These are phyloP conservation scores for Phoma herbarum DNA, from an alignment of 2,329 filamentous ascomycete genomes.

Conservation along the genomic window DNA sequence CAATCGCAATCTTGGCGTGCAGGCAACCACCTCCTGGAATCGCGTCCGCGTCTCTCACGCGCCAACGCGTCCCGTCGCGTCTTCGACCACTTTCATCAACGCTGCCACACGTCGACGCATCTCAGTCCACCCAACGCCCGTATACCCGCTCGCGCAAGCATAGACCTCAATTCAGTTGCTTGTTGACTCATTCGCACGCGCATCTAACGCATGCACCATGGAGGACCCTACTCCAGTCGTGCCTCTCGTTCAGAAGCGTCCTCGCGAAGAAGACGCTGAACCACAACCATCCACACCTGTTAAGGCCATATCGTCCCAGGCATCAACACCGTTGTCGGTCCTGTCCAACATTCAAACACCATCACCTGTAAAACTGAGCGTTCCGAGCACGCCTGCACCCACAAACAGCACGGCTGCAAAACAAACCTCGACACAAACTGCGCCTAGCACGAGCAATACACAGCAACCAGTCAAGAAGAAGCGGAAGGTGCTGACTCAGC, in stretches of 20 bases:
- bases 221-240: constrained; percentile 35
- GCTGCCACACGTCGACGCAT: constrained; percentile 3
- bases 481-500: constrained; percentile 53
- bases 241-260: constrained; percentile 43
- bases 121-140: background rate
- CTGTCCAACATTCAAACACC: constrained; percentile 46
- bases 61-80: constrained; percentile 34
- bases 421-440: constrained; percentile 12
- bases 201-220: constrained; percentile 30
- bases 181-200: background rate
- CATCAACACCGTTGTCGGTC: constrained; percentile 44
- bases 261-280: constrained; percentile 42
- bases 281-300: constrained; percentile 40
- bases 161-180: background rate
- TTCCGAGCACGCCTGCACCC: constrained; percentile 23
- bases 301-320: constrained; percentile 36
- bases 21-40: constrained; percentile 1
- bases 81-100: constrained; percentile 3
- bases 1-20: constrained; percentile 22
- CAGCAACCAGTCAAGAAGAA: constrained; percentile 56
- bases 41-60: constrained; percentile 34
- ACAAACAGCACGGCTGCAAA: constrained; percentile 25
- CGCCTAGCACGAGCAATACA: constrained; percentile 20
- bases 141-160: background rate
- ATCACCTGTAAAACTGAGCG: constrained; percentile 35